These are phyloP conservation scores for Iris pallida DNA, from an alignment of 116 monocot genomes.

Conservation along the genomic window DNA sequence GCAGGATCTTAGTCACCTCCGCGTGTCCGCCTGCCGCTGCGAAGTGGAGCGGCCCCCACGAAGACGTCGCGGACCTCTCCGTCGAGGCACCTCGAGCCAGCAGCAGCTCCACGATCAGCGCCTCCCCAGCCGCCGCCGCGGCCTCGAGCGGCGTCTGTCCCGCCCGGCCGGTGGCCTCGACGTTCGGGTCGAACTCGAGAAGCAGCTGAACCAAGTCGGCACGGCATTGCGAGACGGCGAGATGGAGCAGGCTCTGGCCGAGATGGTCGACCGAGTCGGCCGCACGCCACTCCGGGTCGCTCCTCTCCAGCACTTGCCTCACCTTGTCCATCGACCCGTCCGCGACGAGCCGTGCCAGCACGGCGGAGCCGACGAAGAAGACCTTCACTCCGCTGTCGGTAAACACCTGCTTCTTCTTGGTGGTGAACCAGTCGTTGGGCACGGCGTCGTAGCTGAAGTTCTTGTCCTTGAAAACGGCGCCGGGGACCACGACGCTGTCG, in stretches of 20 bases:
- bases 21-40: conserved; percentile 29
- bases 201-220: conserved; percentile 50
- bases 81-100: conserved; percentile 37
- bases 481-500: conserved; percentile 24
- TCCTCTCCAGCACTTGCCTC: conserved; percentile 43
- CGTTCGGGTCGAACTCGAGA: conserved; percentile 45
- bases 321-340: conserved; percentile 39
- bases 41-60: conserved; percentile 34
- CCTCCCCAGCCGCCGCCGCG: conserved; percentile 41
- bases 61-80: conserved; percentile 16
- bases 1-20: conserved; percentile 38
- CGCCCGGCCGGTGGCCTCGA: conserved; percentile 23
- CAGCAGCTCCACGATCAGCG: conserved; percentile 45
- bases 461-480: conserved; percentile 21
- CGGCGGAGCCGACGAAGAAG: conserved; percentile 48
- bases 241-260: conserved; percentile 37
- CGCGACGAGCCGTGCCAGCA: conserved; percentile 30
- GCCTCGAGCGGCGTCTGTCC: conserved; percentile 48
- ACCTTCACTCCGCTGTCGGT: conserved; percentile 35
- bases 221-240: conserved; percentile 29
- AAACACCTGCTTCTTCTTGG: conserved; percentile 62
- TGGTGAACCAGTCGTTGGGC: conserved; percentile 53
- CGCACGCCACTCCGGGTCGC: conserved; percentile 47
- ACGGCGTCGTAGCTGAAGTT: conserved; percentile 30
- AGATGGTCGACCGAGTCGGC: conserved; percentile 31